Conservation (phyloP, 768 basidiomycete species). For the Tricholoma terreum region DNA sequence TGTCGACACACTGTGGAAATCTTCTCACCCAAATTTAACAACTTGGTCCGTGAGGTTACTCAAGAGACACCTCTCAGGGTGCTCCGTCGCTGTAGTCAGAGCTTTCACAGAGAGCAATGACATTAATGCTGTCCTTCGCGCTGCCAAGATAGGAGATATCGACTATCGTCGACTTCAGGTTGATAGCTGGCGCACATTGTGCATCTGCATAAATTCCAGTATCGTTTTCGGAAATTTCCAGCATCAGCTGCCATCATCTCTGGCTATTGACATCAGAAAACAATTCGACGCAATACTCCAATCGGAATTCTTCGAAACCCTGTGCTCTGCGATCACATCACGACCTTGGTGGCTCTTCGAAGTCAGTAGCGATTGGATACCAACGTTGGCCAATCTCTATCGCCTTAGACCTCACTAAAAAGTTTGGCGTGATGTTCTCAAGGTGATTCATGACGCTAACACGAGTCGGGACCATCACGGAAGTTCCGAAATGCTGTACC, state of each 20-base stretch:
- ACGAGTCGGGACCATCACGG: conserved; percentile 20
- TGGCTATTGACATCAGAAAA: conserved; percentile 9
- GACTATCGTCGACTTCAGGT: conserved; percentile 38
- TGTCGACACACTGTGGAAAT: conserved; percentile 27
- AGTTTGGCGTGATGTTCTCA: conserved; percentile 31
- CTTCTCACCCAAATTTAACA: conserved; percentile 29
- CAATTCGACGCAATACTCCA: conserved; percentile 30
- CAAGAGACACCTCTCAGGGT: conserved; percentile 26
- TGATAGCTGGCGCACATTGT: conserved; percentile 37
- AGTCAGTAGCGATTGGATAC: conserved; percentile 35
- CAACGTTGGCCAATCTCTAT: conserved; percentile 33
- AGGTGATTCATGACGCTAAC: conserved; percentile 20
- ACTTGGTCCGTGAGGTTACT: conserved; percentile 35
- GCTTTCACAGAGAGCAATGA: conserved; percentile 33
- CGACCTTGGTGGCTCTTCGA: conserved; percentile 39
- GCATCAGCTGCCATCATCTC: not conserved
- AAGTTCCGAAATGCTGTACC: conserved; percentile 21
- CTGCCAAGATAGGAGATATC: conserved; percentile 30
- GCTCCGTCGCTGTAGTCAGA: conserved; percentile 23
- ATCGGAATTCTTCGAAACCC: conserved; percentile 37
- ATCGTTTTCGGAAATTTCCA: conserved; percentile 13
- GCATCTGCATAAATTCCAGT: conserved; percentile 32
- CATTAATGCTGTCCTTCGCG: conserved; percentile 30
- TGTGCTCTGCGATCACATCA: conserved; percentile 26
- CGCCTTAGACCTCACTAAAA: conserved; percentile 27